Percentiles rank a stretch among this genome's conserved stretches.
Conservation (phyloP, 2,329 filamentous ascomycete genomes). For the Tolypocladium endophyticum region DNA sequence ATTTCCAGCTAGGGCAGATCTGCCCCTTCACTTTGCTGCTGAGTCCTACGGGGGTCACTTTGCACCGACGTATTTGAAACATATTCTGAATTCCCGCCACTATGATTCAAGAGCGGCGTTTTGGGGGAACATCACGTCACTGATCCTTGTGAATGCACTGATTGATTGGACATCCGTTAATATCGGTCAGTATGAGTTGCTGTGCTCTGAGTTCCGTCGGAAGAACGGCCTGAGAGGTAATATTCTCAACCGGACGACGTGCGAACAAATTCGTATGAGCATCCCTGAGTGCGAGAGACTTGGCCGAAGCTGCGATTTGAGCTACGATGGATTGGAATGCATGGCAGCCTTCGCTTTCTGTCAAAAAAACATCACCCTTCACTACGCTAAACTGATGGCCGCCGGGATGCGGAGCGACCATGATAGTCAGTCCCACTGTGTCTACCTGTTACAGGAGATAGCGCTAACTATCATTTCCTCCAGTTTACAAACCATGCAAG, state of each 20-base stretch:
- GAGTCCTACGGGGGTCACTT: conserved; percentile 14
- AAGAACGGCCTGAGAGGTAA: not conserved
- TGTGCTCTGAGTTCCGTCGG: not conserved
- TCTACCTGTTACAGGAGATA: no score
- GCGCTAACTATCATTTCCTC: no score
- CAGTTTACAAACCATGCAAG: no score
- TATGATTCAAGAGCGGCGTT: conserved; percentile 3
- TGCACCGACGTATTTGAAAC: conserved; percentile 1
- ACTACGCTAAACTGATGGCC: not conserved
- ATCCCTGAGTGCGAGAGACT: not conserved
- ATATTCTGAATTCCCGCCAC: conserved; percentile 3
- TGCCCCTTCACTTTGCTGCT: conserved; percentile 32
- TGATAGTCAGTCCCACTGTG: no score
- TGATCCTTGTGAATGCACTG: conserved; percentile 3
- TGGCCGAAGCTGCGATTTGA: not conserved
- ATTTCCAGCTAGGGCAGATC: conserved; percentile 26
- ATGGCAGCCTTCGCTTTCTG: not conserved
- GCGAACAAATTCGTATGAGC: not conserved
- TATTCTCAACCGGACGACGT: not conserved
- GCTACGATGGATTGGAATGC: not conserved
- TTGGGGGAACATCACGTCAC: conserved; percentile 4
- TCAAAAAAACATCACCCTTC: not conserved
- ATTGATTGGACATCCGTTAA: conserved; percentile 1
- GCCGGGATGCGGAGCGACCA: no score
- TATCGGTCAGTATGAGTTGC: conserved; percentile 1